Evolutionary conservation across 805 yeast species (phyloP), one percentile per base, ranked within the genome.

Genomic region (Cyberlindnera maritima): DNA sequence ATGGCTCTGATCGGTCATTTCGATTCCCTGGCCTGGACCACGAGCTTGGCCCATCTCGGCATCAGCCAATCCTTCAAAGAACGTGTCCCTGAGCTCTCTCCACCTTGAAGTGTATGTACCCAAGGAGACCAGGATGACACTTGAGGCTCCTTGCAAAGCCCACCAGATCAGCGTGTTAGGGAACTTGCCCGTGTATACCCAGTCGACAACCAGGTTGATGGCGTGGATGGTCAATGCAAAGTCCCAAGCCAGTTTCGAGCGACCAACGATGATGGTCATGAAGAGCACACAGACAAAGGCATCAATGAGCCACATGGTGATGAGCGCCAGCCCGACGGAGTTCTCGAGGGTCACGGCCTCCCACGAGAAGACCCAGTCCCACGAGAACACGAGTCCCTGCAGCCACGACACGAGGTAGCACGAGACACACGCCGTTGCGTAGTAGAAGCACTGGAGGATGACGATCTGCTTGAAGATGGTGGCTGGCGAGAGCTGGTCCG

Each of bases 181-280:
- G 52, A 92, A 76, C 26, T 75, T 72, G 0, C 80, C 76, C 1
- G 88, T 74, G 53, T 80, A 81, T 1, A 79, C 49, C 80, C 88
- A 81, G 0, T 81, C 88, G 3, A 88, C 81, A 3, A 81, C 43
- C 20, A 92, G 65, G 66, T 92, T 85, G 42, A 94, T 76, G 19
- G 85, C 80, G 65, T 94, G 97, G 14, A 92, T 80, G 0, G 99
- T 94, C n/a, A 92, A 61, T 11, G 96, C 97, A 69, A 94, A 92
- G 67, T 92, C 99, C 86, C 96, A 86, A 0, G 97, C 98, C 41
- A 92, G 70, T 64, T 92, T 94, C 36, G 96, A 86, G 47, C 98
- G 73, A 0, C 98, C 97, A 12, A 92, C 96, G 23, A 92, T 81
- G 2, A 91, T 67, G 1, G 96, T 88, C 60, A 92, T 81, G 61